Evolutionary conservation across 805 yeast genomes (phyloP).

Genomic region (Teunomyces gatunensis): DNA sequence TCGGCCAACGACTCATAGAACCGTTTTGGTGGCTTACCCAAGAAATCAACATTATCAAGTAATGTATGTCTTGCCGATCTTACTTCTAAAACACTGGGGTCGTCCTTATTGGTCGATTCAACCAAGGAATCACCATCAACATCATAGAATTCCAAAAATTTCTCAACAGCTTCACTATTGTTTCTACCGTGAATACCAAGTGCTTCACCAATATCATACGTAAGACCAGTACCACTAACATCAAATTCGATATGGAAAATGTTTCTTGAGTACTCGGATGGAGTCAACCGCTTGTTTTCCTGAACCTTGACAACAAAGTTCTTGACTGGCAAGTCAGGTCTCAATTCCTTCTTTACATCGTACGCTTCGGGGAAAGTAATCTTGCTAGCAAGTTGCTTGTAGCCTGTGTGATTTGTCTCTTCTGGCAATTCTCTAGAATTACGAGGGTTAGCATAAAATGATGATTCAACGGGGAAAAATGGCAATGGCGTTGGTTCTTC

Average conservation of each 20-base stretch:
- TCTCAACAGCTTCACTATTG: constrained; percentile 57
- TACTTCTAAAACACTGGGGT: constrained; percentile 55
- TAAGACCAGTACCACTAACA: constrained; percentile 83
- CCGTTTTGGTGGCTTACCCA: constrained; percentile 94
- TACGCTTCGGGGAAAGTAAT: constrained; percentile 82
- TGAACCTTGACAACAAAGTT: constrained; percentile 87
- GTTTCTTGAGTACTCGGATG: constrained; percentile 84
- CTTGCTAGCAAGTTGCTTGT: constrained; percentile 59
- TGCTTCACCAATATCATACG: constrained; percentile 94
- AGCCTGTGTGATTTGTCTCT: constrained; percentile 32
- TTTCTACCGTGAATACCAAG: constrained; percentile 93
- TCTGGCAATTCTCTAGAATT: constrained; percentile 33
- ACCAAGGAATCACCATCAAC: constrained; percentile 67
- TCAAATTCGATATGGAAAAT: constrained; percentile 97
- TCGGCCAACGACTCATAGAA: constrained; percentile 82
- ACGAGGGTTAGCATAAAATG: constrained; percentile 65
- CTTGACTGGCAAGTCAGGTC: constrained; percentile 87
- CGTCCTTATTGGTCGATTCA: constrained; percentile 68
- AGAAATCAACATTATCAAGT: constrained; percentile 76
- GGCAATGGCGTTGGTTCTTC: constrained; percentile 35
- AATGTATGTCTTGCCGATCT: constrained; percentile 83
- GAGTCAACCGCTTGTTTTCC: constrained; percentile 90
- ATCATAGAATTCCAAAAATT: constrained; percentile 70
- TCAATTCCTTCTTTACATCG: constrained; percentile 51
- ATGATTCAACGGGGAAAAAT: constrained; percentile 57